Evolutionary conservation across 1,284 basidiomycete species (phyloP), one percentile per base, ranked within the genome.

Genomic region (Butyriboletus appendiculatus): DNA sequence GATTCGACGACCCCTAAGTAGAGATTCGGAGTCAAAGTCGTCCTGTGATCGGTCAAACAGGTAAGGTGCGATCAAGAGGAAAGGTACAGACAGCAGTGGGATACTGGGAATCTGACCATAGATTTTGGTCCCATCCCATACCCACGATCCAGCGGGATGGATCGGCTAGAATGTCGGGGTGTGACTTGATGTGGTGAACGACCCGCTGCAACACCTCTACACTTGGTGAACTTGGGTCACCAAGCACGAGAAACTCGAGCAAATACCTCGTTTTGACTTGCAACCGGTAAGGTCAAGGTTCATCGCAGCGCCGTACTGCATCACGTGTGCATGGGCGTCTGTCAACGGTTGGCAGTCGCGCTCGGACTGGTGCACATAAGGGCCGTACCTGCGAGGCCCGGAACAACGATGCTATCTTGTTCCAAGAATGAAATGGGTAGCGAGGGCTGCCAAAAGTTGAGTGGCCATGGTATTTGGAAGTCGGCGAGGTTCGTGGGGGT

Each of bases 111-210:
- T 77, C 81, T 1, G 79, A 61, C 88, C 88, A 90, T 54, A 81
- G 77, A 5, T 90, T 96, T 70, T 98, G 94, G 67, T 98, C 92
- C 94, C 95, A 98, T 6, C 94, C 95, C 75, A 90, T 83, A 4
- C 93, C 95, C 62, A 87, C 76, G 50, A 97, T 82, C 92, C 92
- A 96, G 5, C 71, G 75, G 4, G 79, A 76, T 7, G 72, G 75
- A 54, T 85, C 77, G 1, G 75, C 66, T 2, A 77, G 66, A n/a
- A 87, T 65, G 43, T 84, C 79, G 1, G 85, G 80, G 53, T 84
- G 79, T 5, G 76, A 67, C 3, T 72, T 62, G 45, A 94, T 81
- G 61, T 91, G 90, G 0, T 67, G 60, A 56, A 88, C 87, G 20
- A 94, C 74, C 5, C 78, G 76, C 4, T 77, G 70, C 10, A 92